Base-by-base conservation (phyloP, 2,329 filamentous ascomycete genomes). In the Pseudogymnoascus destructans region DNA sequence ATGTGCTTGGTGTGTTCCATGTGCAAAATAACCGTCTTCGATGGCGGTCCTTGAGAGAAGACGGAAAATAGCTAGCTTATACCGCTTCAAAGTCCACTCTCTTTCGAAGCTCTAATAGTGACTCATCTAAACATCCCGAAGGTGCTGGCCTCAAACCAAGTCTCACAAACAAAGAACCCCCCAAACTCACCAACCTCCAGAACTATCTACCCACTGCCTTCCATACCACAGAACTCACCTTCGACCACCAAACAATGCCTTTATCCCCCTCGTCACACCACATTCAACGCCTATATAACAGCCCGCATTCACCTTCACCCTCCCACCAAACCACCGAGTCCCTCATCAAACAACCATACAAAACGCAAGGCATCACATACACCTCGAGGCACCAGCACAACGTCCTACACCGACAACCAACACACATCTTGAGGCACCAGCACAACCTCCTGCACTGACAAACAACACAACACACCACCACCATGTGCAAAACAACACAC, bases 121-220 rank as follows among this genome's bases (percentile, higher is more conserved):
- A 30, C 15, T 8, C 9, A 9, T 4, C 5, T 30, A 0, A 17
- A 19, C 46, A 13, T 3, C 3, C 46, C 11, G 15, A 5, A 13
- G 15, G 3, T 5, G 9, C 25, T 30, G n/a, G 11, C 10, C n/a
- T 30, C 23, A 30, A 30, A 52, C 25, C n/a, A 17, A 52, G 46
- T 52, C 25, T 52, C 46, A 30, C n/a, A 17, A 52, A 52, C 46
- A 52, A 52, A 52, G 46, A 52, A 30, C 46, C 25, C 9, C 33
- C 15, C 1, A 25, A 10, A 27, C 40, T 49, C 40, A 15, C 15
- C 25, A 52, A 17, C 9, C 19, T 52, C 46, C 21, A 52, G 46
- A 52, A 52, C 3, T 13, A 11, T 52, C 46, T 17, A 32, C 21
- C 21, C 17, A 42, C 0, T 2, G 7, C 42, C 42, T 49, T 15